Base-by-base conservation (phyloP, 179 eudicot genomes). In the Spergularia azorica region DNA sequence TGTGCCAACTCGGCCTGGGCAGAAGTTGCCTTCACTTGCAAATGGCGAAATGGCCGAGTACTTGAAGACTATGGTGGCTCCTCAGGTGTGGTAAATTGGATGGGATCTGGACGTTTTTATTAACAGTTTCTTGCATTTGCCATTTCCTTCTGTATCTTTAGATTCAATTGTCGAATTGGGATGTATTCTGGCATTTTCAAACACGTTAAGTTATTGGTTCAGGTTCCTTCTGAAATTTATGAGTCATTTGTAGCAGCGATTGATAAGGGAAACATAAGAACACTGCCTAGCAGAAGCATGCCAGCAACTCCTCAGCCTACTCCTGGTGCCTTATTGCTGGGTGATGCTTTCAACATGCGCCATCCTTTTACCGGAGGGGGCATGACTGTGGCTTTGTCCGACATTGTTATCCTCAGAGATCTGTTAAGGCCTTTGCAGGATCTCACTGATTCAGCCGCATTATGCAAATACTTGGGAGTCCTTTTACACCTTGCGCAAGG, bases 311-410 rank as follows among this genome's bases (percentile, higher is more conserved):
- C 94, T 58, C 77, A 77, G 61, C 89, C 86, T 46, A 92, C 87
- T 17, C 92, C 97, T 60, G 92, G 97, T 6, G 97, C 94, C 39
- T 76, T 92, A 32, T 62, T 92, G 16, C 59, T 92, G 83, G 97
- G 97, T 1, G 97, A 92, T 80, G 92, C 97, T 50, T 87, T 92
- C 79, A 92, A 92, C 83, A 92, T 92, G 96, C 89, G 97, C 21
- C 97, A 92, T 79, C 97, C 97, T 26, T 82, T 92, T 70, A 89
- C 92, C 51, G 97, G 97, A 32, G 97, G 97, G 54, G 97, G 97
- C 66, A 92, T 92, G 97, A 92, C 92, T 2, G 97, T 92, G 56
- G 97, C 94, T 17, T 82, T 92, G 73, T 86, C 89, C 16, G 94
- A 92, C 66, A 74, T 92, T 69, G 92, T 86, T 57, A 78, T 90